A percentile compares a stretch with the other conserved stretches of the same genome.
Conservation (phyloP, 176 grass and related monocot species). For the Paspalum notatum region DNA sequence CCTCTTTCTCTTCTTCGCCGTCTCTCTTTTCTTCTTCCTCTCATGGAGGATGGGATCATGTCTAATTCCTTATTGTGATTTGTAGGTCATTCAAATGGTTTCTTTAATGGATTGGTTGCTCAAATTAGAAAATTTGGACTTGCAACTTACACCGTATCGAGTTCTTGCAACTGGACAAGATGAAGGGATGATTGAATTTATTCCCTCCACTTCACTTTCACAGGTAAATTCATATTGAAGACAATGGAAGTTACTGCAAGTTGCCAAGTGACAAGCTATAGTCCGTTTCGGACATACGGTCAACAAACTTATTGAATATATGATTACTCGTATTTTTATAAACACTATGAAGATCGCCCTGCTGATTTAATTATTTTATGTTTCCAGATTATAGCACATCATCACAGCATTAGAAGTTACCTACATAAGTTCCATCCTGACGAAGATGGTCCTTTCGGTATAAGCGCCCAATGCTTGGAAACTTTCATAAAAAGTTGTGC, state of each 20-base stretch:
- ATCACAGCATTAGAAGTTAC: conserved; percentile 83
- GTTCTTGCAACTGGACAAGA: conserved; percentile 96
- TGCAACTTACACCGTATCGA: conserved; percentile 89
- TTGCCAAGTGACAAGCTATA: conserved; percentile 13
- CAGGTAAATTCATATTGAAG: conserved; percentile 60
- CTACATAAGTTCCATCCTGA: conserved; percentile 80
- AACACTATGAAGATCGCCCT: neutral
- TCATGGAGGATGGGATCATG: neutral
- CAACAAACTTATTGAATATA: neutral
- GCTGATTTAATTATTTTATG: conserved; percentile 1
- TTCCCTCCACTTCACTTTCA: conserved; percentile 85
- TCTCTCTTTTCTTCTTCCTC: no score
- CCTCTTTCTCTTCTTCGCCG: no score
- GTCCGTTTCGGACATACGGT: neutral
- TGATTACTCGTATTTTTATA: neutral
- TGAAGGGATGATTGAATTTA: conserved; percentile 95
- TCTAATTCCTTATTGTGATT: neutral
- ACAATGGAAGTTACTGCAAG: conserved; percentile 7
- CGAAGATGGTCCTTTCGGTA: conserved; percentile 83
- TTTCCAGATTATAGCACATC: conserved; percentile 75
- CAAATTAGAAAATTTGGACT: conserved; percentile 95
- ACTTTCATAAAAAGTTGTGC: conserved; percentile 90
- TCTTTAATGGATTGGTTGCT: conserved; percentile 96
- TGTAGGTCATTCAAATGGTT: conserved; percentile 92
- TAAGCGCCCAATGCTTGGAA: conserved; percentile 84